Base-by-base conservation (phyloP, 306 rosid species). In the Nissolia schottii region DNA sequence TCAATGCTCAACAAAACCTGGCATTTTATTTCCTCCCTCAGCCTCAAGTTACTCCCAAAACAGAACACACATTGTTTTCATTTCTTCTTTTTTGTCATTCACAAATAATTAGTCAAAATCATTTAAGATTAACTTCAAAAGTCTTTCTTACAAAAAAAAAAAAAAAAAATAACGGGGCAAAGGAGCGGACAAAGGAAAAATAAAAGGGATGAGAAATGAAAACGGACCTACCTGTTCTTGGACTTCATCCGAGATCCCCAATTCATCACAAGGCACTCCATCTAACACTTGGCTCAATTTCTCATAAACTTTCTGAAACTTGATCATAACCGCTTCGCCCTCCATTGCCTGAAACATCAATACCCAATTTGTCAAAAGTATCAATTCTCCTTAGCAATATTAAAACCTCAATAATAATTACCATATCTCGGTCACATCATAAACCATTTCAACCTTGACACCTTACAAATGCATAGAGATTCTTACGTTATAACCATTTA, bases 171-270 rank as follows among this genome's bases (percentile, higher is more conserved):
- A 24, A 3, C n/a, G n/a, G n/a, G n/a, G n/a, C n/a, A n/a, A n/a
- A n/a, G n/a, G n/a, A n/a, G n/a, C n/a, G n/a, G n/a, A 24, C 29
- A 20, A 10, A 53, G 3, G n/a, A 23, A 53, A 2, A 12, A n/a
- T 0, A n/a, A 13, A 29, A 28, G 57, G 49, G 32, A 43, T 25
- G 59, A 55, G n/a, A 54, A 70, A 27, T 4, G 43, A 40, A 61
- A 56, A 23, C 6, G 10, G n/a, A 32, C 12, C 12, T 73, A 89
- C 97, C 86, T 90, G 90, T 76, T 93, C 97, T 79, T 77, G 75
- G 41, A 89, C 77, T 86, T 93, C 98, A 73, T 82, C 85, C 0
- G 96, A 87, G 70, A 90, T 71, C 55, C 87, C 96, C 75, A 93
- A 77, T 74, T 83, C 88, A 18, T 80, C 80, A 14, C 71, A 62